Evolutionary conservation across 2,329 filamentous ascomycete species (phyloP).

Genomic region (Colletotrichum phormii): DNA sequence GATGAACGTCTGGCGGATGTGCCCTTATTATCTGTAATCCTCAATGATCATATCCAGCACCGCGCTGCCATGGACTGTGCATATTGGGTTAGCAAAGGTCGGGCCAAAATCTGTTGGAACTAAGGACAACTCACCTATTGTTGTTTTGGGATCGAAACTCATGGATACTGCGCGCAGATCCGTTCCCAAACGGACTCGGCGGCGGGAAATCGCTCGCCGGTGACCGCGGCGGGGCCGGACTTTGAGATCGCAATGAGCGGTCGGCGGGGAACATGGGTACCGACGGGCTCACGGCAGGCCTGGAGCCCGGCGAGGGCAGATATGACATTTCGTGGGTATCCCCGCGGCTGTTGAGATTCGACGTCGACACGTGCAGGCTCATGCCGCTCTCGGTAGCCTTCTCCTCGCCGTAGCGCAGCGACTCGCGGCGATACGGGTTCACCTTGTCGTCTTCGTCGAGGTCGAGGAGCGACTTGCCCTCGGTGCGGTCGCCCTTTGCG

Average conservation of each 20-base stretch:
- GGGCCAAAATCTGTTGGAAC: rapidly evolving
- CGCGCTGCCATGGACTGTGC: constrained; percentile 31
- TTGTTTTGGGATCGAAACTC: constrained; percentile 28
- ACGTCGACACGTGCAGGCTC: not conserved
- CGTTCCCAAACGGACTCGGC: constrained; percentile 23
- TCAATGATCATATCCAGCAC: constrained; percentile 30
- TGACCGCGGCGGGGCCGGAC: constrained; percentile 4
- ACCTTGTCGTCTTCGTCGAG: constrained; percentile 57
- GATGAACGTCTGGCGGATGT: not conserved
- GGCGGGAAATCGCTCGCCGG: constrained; percentile 12
- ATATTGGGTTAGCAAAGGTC: not conserved
- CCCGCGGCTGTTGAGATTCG: not conserved
- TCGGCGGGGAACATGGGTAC: constrained; percentile 31
- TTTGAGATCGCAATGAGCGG: constrained; percentile 10
- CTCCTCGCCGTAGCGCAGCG: constrained; percentile 18
- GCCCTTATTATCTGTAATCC: not conserved
- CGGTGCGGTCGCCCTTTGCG: constrained; percentile 79
- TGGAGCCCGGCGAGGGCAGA: constrained; percentile 12
- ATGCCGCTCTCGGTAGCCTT: constrained; percentile 27
- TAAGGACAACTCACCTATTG: constrained; percentile 8
- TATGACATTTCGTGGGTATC: constrained; percentile 29
- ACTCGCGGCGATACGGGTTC: constrained; percentile 13
- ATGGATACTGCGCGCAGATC: constrained; percentile 9
- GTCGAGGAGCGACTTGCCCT: constrained; percentile 53
- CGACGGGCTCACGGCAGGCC: constrained; percentile 27